Percentiles rank a stretch among this genome's conserved stretches.
Evolutionary conservation across 192 early-diverging fungal species (phyloP).

Genomic region (Piromyces finnis): DNA sequence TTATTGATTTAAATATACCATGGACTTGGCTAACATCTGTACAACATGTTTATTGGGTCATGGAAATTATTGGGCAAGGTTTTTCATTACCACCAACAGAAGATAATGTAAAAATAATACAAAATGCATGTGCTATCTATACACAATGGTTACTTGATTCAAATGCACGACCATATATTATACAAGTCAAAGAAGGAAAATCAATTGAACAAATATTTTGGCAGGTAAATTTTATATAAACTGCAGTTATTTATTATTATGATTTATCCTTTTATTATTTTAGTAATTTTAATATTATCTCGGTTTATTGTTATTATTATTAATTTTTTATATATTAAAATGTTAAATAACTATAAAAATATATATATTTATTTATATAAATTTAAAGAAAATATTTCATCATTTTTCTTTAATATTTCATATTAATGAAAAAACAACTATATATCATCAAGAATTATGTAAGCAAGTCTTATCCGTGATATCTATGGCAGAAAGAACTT

Average conservation of each 20-base stretch:
- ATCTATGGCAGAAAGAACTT: slow-evolving; percentile 34
- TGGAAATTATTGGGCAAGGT: slow-evolving; percentile 74
- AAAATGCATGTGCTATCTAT: slow-evolving; percentile 49
- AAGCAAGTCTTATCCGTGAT: slow-evolving; percentile 45
- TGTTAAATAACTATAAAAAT: too few relatives aligned
- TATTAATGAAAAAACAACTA: neutral
- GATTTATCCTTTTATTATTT: too few relatives aligned
- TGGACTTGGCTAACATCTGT: slow-evolving; percentile 39
- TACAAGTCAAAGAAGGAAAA: slow-evolving; percentile 16
- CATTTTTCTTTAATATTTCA: slow-evolving; percentile 58
- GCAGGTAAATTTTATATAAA: slow-evolving; percentile 19
- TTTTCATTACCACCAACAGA: slow-evolving; percentile 43
- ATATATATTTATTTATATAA: too few relatives aligned
- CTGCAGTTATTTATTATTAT: too few relatives aligned
- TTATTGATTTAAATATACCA: slow-evolving; percentile 5
- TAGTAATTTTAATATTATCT: too few relatives aligned
- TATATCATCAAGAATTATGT: slow-evolving; percentile 50
- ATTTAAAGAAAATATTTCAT: slow-evolving; percentile 56
- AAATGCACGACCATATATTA: slow-evolving; percentile 30
- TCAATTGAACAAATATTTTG: slow-evolving; percentile 48
- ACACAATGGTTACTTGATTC: slow-evolving; percentile 56
- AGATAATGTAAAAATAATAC: slow-evolving; percentile 50
- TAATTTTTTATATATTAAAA: too few relatives aligned
- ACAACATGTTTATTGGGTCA: slow-evolving; percentile 63
- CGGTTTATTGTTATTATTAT: too few relatives aligned